These are phyloP conservation scores for Malassezia nana DNA, from an alignment of 1,284 basidiomycete species.

Conservation along the genomic window DNA sequence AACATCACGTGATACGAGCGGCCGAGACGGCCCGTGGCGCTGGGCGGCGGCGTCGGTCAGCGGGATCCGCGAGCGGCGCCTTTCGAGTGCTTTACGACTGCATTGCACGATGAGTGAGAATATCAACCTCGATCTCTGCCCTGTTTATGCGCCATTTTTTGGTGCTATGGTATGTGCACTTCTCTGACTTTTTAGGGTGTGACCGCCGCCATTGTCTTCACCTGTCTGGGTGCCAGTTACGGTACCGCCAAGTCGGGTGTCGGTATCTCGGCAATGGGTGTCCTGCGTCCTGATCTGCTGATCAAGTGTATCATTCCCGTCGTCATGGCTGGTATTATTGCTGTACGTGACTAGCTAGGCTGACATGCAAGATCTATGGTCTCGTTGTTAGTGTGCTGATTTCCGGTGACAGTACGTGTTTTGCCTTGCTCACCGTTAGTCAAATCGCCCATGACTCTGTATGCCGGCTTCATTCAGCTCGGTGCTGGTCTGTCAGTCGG, in stretches of 20 bases:
- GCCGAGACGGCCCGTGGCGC: conserved; percentile 15
- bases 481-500: conserved; percentile 87
- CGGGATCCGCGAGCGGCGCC: background rate
- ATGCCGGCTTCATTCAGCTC: conserved; percentile 85
- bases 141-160: conserved; percentile 73
- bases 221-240: conserved; percentile 88
- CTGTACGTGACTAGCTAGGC: conserved; percentile 49
- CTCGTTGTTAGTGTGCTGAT: conserved; percentile 55
- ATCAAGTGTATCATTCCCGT: conserved; percentile 98
- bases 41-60: background rate
- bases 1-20: conserved; percentile 7
- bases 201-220: conserved; percentile 92
- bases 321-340: conserved; percentile 98
- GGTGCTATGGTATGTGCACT: conserved; percentile 71
- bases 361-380: conserved; percentile 52
- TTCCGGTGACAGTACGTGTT: conserved; percentile 45
- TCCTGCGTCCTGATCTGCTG: conserved; percentile 89
- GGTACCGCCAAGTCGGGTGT: conserved; percentile 96
- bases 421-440: conserved; percentile 13
- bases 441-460: conserved; percentile 54
- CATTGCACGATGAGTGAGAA: conserved; percentile 24
- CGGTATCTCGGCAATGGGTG: conserved; percentile 88
- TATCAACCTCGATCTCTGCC: conserved; percentile 45
- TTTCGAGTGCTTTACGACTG: background rate
- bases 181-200: conserved; percentile 61